Base-by-base conservation (phyloP, 2,329 filamentous ascomycete species). In the Alternaria consortialis region DNA sequence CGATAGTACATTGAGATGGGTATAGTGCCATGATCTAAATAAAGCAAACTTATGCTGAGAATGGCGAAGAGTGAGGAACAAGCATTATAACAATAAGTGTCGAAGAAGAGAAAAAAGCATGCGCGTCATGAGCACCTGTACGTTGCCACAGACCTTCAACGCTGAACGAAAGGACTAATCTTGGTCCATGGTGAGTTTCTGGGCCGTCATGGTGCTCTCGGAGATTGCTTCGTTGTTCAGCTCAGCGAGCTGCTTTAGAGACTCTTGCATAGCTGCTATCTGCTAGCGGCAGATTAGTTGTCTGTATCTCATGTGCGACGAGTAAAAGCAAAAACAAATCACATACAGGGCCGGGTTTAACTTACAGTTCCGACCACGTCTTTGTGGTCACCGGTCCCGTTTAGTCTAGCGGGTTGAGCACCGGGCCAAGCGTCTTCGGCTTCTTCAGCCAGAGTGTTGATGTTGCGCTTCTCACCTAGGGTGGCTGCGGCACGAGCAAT, bases 211-310 rank as follows among this genome's bases (percentile, higher is more conserved):
- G 15, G 75, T 74, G 60, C 74, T 77, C 54, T 79, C 76, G 3
- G 63, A 64, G 51, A 79, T 74, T 1, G 69, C 71, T 7, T 77
- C 75, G 27, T 78, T 72, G 50, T 79, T 79, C 6, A 79, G 65
- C 25, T 77, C 75, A 29, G 61, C 69, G 7, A 79, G 73, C 57
- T 79, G 76, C 7, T 67, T 70, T 3, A 79, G 56, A 5, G 76
- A 75, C 61, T 74, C 71, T 60, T 77, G 74, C 76, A 79, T 79
- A 46, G 74, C 74, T 56, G 76, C 76, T 63, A 79, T 74, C 76
- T 79, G 76, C 75, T 77, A 71, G 60, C 68, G 62, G 64, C 63
- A 63, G 60, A 71, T 78, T 68, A 78, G 76, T 58, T 13, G 37
- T 53, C 58, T 53, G 46, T 48, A 6, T 15, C 34, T 52, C 12